Evolutionary conservation across 495 filamentous ascomycete species (phyloP).

Genomic region (Lentithecium fluviatile): DNA sequence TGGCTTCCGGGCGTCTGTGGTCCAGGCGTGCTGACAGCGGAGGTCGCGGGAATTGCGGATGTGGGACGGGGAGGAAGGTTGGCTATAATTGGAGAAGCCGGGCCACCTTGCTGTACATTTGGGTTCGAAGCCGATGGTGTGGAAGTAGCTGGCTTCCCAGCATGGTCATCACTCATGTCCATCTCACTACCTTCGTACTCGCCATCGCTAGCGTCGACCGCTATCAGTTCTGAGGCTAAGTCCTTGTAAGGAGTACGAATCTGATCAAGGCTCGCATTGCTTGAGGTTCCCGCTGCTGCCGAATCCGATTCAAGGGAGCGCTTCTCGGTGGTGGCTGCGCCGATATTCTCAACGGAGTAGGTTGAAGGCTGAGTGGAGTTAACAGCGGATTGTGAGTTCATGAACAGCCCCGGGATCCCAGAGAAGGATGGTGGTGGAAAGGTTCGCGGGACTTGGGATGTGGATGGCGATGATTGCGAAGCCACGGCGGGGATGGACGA

Average conservation of each 20-base stretch:
- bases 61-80: conserved; percentile 37
- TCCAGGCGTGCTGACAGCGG: conserved; percentile 42
- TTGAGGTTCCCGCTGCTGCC: conserved; percentile 5
- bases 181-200: conserved; percentile 51
- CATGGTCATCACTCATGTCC: conserved; percentile 49
- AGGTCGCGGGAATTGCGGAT: conserved; percentile 18
- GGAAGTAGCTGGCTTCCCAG: conserved; percentile 40
- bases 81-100: conserved; percentile 50
- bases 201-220: conserved; percentile 80
- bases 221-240: conserved; percentile 42
- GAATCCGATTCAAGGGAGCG: conserved; percentile 21
- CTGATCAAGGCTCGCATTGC: conserved; percentile 1
- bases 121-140: conserved; percentile 2
- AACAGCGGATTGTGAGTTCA: conserved; percentile 41
- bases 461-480: no score
- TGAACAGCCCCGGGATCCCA: conserved; percentile 56
- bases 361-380: not conserved
- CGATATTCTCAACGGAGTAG: not conserved
- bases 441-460: not conserved
- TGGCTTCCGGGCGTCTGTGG: conserved; percentile 40
- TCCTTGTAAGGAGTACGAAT: conserved; percentile 5
- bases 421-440: conserved; percentile 16
- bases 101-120: conserved; percentile 11
- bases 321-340: not conserved
- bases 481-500: no score